phyloP scores from a whole-genome alignment of 2,329 filamentous ascomycete genomes.

The Ascochyta koolunga region DNA sequence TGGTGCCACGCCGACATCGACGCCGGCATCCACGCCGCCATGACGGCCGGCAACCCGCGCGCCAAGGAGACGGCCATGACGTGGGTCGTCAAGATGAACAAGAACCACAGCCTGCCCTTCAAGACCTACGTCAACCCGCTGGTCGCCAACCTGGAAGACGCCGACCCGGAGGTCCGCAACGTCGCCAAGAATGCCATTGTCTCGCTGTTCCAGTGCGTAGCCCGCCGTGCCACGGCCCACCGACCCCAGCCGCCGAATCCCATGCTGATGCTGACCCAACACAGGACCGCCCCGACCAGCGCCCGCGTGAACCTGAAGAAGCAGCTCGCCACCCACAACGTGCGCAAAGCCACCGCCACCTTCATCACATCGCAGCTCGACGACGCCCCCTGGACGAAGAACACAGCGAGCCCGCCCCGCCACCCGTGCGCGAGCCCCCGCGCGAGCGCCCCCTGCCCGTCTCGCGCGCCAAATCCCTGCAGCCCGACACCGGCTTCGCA shows the following conservation, averaged over 20 bases:
- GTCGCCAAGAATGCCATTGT: conserved; percentile 82
- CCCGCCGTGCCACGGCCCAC: background rate
- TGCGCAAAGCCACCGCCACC: conserved; percentile 83
- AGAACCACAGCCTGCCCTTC: conserved; percentile 79
- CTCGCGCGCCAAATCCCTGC: conserved; percentile 43
- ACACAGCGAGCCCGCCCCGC: conserved; percentile 9
- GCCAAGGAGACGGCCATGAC: conserved; percentile 85
- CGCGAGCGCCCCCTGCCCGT: conserved; percentile 34
- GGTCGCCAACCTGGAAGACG: conserved; percentile 87
- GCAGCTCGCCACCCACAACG: conserved; percentile 82
- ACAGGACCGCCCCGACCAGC: conserved; percentile 74
- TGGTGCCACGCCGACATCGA: conserved; percentile 77
- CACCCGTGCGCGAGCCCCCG: conserved; percentile 24
- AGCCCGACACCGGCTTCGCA: conserved; percentile 53
- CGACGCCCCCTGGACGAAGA: conserved; percentile 60
- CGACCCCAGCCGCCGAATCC: no score
- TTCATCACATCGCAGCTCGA: conserved; percentile 80
- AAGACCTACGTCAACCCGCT: conserved; percentile 80
- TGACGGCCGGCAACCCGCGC: conserved; percentile 79
- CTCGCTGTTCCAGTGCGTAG: conserved; percentile 75
- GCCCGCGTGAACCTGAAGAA: conserved; percentile 89
- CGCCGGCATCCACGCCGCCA: conserved; percentile 74
- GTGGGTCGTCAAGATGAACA: conserved; percentile 88
- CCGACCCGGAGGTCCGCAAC: conserved; percentile 85
- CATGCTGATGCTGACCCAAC: conserved; percentile 22